Evolutionary conservation across 192 early-diverging fungal genomes (phyloP).

Genomic region (Geranomyces variabilis): DNA sequence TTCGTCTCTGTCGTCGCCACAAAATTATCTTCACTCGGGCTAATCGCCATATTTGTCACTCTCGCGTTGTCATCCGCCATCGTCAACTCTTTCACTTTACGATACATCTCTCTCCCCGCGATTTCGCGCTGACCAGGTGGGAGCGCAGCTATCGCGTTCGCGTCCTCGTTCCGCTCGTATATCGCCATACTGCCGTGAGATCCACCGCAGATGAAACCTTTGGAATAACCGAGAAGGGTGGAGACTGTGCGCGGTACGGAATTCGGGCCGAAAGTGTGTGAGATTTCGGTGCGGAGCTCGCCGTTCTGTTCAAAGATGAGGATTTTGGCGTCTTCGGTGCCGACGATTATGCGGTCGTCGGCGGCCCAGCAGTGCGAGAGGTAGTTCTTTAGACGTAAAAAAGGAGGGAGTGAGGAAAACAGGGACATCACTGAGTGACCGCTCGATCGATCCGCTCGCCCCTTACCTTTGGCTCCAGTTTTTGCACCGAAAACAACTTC

Average conservation of each 20-base stretch:
- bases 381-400: constrained; percentile 43
- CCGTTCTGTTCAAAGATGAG: constrained; percentile 58
- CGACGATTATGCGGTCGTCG: constrained; percentile 52
- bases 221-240: constrained; percentile 39
- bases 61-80: constrained; percentile 43
- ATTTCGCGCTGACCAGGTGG: neutral
- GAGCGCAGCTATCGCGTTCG: neutral
- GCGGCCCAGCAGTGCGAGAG: constrained; percentile 54
- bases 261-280: constrained; percentile 15
- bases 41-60: constrained; percentile 52
- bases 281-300: constrained; percentile 52
- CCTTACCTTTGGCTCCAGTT: constrained; percentile 56
- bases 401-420: constrained; percentile 13
- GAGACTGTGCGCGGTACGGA: constrained; percentile 29
- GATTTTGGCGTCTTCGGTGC: constrained; percentile 56
- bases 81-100: constrained; percentile 49
- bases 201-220: constrained; percentile 54
- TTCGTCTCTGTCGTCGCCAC: constrained; percentile 46
- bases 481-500: constrained; percentile 47
- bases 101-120: constrained; percentile 42
- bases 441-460: too few species aligned
- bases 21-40: constrained; percentile 55
- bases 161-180: constrained; percentile 48
- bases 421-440: constrained; percentile 3
- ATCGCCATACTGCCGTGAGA: constrained; percentile 41